Conservation (phyloP, 306 rosid genomes). For the Arachis hypogaea region DNA sequence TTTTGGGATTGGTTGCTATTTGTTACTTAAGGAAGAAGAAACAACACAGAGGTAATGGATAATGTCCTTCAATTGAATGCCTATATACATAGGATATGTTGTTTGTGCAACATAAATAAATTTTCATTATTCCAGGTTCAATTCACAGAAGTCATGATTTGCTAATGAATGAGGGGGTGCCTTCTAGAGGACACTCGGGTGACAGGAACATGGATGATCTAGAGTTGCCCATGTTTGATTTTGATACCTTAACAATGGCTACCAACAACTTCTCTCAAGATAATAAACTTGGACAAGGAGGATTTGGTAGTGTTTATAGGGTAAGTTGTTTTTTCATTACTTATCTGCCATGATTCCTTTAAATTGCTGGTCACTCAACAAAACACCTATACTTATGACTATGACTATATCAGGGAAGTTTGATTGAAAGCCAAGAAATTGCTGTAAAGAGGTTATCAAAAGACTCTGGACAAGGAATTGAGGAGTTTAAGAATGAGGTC, state of each 20-base stretch:
- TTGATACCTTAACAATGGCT: constrained; percentile 37
- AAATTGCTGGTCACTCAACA: too few species aligned
- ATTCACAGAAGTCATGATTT: constrained; percentile 53
- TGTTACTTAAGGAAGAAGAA: constrained; percentile 48
- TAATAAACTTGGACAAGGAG: constrained; percentile 56
- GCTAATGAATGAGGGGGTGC: constrained; percentile 45
- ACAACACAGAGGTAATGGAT: constrained; percentile 30
- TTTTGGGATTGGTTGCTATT: constrained; percentile 45
- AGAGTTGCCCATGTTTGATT: constrained; percentile 46
- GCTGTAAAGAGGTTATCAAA: constrained; percentile 71
- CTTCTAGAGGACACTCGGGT: constrained; percentile 46
- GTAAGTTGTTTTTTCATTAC: constrained; percentile 19
- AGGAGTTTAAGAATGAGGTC: constrained; percentile 69
- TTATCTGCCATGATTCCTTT: too few species aligned
- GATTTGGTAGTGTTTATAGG: constrained; percentile 53
- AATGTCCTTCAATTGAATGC: constrained; percentile 33
- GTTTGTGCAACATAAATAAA: neutral
- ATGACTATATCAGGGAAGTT: constrained; percentile 49
- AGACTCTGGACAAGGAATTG: constrained; percentile 62
- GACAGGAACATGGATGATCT: constrained; percentile 43
- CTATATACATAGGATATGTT: neutral
- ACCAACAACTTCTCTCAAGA: constrained; percentile 45
- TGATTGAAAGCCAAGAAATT: constrained; percentile 51
- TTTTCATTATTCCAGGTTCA: constrained; percentile 42
- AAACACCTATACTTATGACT: too few species aligned